Base-by-base conservation (phyloP, 495 filamentous ascomycete genomes). In the Lasiosphaeria hispida region DNA sequence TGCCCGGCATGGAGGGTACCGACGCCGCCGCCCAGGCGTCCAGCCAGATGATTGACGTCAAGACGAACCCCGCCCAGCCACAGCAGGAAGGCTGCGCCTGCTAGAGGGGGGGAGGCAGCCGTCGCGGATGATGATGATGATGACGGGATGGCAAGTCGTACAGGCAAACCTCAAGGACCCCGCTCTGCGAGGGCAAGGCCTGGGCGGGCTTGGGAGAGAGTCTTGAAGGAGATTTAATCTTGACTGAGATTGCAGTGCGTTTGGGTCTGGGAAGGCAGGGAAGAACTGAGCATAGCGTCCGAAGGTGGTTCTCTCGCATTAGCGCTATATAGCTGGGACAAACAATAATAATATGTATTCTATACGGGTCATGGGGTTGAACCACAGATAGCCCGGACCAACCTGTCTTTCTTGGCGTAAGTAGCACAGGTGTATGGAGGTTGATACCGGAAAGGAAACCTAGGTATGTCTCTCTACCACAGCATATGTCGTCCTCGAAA, bases 1-100 rank as follows among this genome's bases (percentile, higher is more conserved):
- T 98, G 63, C 94, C 94, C 4, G 94, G 94, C 33, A 98, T 98
- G 94, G 94, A 97, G 69, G 92, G 91, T 8, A 82, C 87, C 58
- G 87, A 87, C 64, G 84, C 83, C 59, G 80, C 78, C 44, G 75
- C 75, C 23, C 78, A 82, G 67, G 76, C 77, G 48, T 82, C 87
- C 52, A 90, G 82, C 76, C 84, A 85, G 74, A 88, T 93, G 90
- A 96, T 96, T 67, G 91, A 97, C 76, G 92, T 97, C 61, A 93
- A 92, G 67, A 96, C 93, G 64, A 92, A 86, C 53, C 83, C 82
- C 62, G 81, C 87, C 61, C 81, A 82, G 44, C 76, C 84, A 57
- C 82, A 77, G 65, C 89, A 92, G 70, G 88, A 96, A 53, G 85
- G 89, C 58, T 95, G 91, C 72, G 81, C 87, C 47, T 96, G 91